These are phyloP conservation scores for Hypomontagnella monticulosa DNA, from an alignment of 495 filamentous ascomycete genomes.

Conservation along the genomic window DNA sequence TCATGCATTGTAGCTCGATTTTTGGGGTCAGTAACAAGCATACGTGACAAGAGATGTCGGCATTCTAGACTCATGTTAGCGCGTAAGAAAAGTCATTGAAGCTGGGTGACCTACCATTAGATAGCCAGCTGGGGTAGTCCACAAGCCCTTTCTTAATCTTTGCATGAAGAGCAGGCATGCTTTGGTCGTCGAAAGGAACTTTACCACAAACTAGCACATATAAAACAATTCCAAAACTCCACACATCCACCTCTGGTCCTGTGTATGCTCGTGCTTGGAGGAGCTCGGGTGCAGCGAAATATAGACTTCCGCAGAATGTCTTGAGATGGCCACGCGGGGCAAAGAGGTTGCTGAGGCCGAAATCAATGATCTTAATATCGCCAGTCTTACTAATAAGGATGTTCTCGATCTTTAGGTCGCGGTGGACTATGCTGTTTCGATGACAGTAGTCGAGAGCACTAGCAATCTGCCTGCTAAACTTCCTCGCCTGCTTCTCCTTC, in stretches of 20 bases:
- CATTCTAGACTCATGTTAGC: conserved; percentile 73
- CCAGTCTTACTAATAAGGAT: conserved; percentile 99
- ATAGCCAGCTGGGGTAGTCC: conserved; percentile 94
- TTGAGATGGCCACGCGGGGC: conserved; percentile 86
- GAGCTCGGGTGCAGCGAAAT: conserved; percentile 96
- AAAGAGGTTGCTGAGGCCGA: conserved; percentile 97
- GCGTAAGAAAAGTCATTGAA: neutral
- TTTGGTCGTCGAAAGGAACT: conserved; percentile 98
- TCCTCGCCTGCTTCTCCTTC: conserved; percentile 98
- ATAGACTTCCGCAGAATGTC: conserved; percentile 97
- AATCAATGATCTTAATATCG: conserved; percentile 99
- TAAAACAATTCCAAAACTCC: conserved; percentile 99
- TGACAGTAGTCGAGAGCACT: conserved; percentile 99
- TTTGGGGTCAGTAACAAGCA: conserved; percentile 95
- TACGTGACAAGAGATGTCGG: conserved; percentile 89
- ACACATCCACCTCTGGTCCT: conserved; percentile 96
- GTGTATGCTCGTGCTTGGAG: conserved; percentile 94
- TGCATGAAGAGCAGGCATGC: conserved; percentile 97
- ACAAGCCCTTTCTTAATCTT: conserved; percentile 99
- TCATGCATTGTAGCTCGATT: conserved; percentile 87
- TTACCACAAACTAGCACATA: conserved; percentile 98
- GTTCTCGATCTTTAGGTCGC: conserved; percentile 98
- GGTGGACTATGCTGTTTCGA: conserved; percentile 97
- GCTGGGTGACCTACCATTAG: conserved; percentile 70
- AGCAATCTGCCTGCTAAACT: conserved; percentile 96